Conservation (phyloP, 2,329 filamentous ascomycete genomes). For the Penicillium sp. region DNA sequence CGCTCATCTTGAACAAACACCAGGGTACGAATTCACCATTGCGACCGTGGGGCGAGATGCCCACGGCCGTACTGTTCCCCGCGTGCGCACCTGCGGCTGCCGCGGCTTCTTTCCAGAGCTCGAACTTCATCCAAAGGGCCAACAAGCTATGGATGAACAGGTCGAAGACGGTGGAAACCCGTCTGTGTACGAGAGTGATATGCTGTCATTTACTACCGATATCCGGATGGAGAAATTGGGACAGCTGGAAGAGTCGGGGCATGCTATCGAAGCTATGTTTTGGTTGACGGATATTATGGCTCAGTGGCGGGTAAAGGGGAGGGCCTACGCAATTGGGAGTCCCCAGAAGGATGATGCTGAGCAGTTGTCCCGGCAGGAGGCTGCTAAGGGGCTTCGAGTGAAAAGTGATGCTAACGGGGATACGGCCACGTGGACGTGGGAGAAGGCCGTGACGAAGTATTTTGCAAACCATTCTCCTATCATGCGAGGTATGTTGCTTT, state of each 20-base stretch:
- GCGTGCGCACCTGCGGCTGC: slow-evolving; percentile 68
- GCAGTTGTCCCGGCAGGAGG: slow-evolving; percentile 51
- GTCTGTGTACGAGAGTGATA: slow-evolving; percentile 68
- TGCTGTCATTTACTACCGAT: slow-evolving; percentile 83
- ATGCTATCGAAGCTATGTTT: slow-evolving; percentile 74
- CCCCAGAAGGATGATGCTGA: slow-evolving; percentile 57
- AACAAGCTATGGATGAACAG: slow-evolving; percentile 58
- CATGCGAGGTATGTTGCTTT: slow-evolving; percentile 62
- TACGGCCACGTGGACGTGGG: slow-evolving; percentile 67
- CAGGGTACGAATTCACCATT: slow-evolving; percentile 28
- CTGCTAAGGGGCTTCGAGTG: slow-evolving; percentile 55
- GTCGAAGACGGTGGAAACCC: slow-evolving; percentile 56
- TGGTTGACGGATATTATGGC: slow-evolving; percentile 70
- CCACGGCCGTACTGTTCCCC: slow-evolving; percentile 25
- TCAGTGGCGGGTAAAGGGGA: slow-evolving; percentile 83
- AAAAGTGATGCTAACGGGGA: slow-evolving; percentile 33
- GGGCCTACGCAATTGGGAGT: slow-evolving; percentile 70
- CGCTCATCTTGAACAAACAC: slow-evolving; percentile 25
- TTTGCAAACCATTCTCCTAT: slow-evolving; percentile 84
- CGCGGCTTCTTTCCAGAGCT: slow-evolving; percentile 75
- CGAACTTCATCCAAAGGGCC: slow-evolving; percentile 67
- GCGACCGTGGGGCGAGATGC: slow-evolving; percentile 23
- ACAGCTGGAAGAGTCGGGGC: slow-evolving; percentile 69
- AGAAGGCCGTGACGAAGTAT: slow-evolving; percentile 74
- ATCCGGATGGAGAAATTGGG: slow-evolving; percentile 78